A percentile compares a stretch with the other conserved stretches of the same genome.
Evolutionary conservation across 768 basidiomycete species (phyloP).

Genomic region (Sarcodon aspratus): DNA sequence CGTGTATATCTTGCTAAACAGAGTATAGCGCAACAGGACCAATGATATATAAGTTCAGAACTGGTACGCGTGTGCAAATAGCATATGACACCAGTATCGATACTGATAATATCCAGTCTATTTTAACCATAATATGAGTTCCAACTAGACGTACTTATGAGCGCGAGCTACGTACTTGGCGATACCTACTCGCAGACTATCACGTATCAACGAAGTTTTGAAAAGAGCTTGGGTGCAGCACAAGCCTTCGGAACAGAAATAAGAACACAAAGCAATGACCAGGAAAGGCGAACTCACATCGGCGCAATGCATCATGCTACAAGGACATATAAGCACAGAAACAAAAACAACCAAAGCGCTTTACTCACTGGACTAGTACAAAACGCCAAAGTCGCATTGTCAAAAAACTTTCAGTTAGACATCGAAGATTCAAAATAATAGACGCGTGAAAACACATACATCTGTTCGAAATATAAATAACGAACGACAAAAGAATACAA

Average conservation of each 20-base stretch:
- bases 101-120: too few relatives aligned
- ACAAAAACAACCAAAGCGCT: background rate
- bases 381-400: slow-evolving; percentile 7
- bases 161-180: too few relatives aligned
- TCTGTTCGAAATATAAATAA: slow-evolving; percentile 9
- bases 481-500: slow-evolving; percentile 8
- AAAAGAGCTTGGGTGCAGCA: slow-evolving; percentile 74
- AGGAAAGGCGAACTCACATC: slow-evolving; percentile 44
- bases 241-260: slow-evolving; percentile 22
- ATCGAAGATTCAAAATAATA: background rate
- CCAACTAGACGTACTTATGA: too few relatives aligned
- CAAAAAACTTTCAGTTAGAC: background rate
- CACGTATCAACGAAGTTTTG: slow-evolving; percentile 46
- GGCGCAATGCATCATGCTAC: slow-evolving; percentile 87
- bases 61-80: too few relatives aligned
- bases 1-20: too few relatives aligned
- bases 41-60: too few relatives aligned
- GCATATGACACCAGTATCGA: too few relatives aligned
- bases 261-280: background rate
- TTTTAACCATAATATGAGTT: too few relatives aligned
- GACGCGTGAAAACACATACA: background rate
- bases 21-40: too few relatives aligned
- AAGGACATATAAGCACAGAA: slow-evolving; percentile 4
- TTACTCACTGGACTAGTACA: slow-evolving; percentile 69
- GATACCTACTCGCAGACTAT: too few relatives aligned